Conservation (phyloP, 371 early-diverging fungal genomes). For the Actinomucor elegans region DNA sequence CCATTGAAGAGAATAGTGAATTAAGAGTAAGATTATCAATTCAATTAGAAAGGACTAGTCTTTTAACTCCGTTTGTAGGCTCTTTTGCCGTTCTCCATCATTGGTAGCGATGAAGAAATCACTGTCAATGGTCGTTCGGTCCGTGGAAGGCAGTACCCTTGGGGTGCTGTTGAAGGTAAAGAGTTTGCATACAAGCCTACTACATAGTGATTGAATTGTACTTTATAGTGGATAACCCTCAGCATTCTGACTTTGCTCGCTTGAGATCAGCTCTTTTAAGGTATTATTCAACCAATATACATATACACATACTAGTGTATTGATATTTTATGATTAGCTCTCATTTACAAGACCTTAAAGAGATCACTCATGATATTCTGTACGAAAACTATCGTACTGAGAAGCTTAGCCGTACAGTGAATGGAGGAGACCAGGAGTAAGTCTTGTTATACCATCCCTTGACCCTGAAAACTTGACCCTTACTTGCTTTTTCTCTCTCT, state of each 20-base stretch:
- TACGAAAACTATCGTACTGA: constrained; percentile 93
- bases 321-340: constrained; percentile 55
- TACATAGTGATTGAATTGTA: neutral
- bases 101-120: constrained; percentile 95
- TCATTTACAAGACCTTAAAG: constrained; percentile 93
- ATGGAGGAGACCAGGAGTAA: constrained; percentile 45
- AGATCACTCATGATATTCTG: constrained; percentile 79
- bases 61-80: constrained; percentile 36
- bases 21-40: constrained; percentile 55
- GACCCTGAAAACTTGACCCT: neutral
- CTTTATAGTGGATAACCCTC: constrained; percentile 71
- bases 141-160: constrained; percentile 98
- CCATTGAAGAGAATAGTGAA: constrained; percentile 94
- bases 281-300: constrained; percentile 23
- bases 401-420: constrained; percentile 76
- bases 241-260: constrained; percentile 96
- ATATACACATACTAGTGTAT: neutral
- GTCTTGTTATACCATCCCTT: neutral
- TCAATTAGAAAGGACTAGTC: neutral
- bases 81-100: constrained; percentile 94
- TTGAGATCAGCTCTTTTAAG: constrained; percentile 88
- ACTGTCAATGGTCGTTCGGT: constrained; percentile 72
- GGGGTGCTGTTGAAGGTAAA: constrained; percentile 95
- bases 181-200: neutral
- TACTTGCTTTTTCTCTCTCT: neutral